A percentile compares a stretch with the other conserved stretches of the same genome.
These are phyloP conservation scores for Fistulinella cinereoalba DNA, from an alignment of 1,284 basidiomycete species.

Conservation along the genomic window DNA sequence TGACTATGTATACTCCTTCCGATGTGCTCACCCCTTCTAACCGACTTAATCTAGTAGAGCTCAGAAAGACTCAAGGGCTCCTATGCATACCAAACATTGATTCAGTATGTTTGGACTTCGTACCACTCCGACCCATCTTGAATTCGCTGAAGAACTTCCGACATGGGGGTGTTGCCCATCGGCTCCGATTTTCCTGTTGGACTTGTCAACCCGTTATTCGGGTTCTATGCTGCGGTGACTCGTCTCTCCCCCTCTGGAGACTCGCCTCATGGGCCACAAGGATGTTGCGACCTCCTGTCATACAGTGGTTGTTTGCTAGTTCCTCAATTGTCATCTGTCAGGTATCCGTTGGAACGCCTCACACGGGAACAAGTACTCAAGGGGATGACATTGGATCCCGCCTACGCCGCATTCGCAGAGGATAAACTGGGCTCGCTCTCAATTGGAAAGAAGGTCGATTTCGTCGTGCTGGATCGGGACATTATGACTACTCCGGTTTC, in stretches of 20 bases:
- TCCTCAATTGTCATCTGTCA: too few species aligned
- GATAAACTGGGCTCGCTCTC: slow-evolving; percentile 67
- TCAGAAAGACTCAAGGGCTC: too few species aligned
- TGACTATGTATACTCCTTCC: too few species aligned
- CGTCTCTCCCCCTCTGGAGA: slow-evolving; percentile 67
- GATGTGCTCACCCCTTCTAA: too few species aligned
- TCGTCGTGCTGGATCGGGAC: slow-evolving; percentile 77
- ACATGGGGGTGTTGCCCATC: slow-evolving; percentile 64
- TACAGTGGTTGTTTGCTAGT: too few species aligned
- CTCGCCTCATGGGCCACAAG: slow-evolving; percentile 79
- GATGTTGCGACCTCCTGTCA: too few species aligned
- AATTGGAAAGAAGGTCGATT: slow-evolving; percentile 81
- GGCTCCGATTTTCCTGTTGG: slow-evolving; percentile 94
- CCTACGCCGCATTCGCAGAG: slow-evolving; percentile 85
- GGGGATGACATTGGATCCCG: slow-evolving; percentile 77
- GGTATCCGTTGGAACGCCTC: too few species aligned
- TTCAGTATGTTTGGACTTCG: slow-evolving; percentile 1
- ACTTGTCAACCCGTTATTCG: slow-evolving; percentile 67
- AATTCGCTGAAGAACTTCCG: too few species aligned
- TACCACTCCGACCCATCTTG: too few species aligned
- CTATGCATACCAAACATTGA: not conserved
- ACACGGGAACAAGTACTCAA: too few species aligned
- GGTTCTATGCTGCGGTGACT: slow-evolving; percentile 85
- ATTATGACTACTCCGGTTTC: slow-evolving; percentile 66
- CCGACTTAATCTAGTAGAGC: too few species aligned